Conservation (phyloP, 2,329 filamentous ascomycete species). For the Trichoderma koningiopsis region DNA sequence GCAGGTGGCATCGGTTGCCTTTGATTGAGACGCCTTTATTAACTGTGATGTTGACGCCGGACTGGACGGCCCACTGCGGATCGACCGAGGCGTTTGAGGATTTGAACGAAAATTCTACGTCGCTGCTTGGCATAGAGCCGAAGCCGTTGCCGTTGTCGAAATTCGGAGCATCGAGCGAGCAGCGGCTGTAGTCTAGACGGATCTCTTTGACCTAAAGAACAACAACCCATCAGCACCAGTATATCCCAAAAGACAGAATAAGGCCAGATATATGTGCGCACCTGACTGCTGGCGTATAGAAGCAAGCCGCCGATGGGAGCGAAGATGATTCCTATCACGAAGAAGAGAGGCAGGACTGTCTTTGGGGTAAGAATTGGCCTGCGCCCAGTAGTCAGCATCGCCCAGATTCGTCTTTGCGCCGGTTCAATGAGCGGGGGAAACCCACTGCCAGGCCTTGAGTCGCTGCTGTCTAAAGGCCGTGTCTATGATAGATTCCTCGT, state of each 20-base stretch:
- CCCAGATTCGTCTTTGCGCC: background rate
- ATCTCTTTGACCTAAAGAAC: constrained; percentile 78
- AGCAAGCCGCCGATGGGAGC: constrained; percentile 88
- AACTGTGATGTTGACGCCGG: constrained; percentile 45
- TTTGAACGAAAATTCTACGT: constrained; percentile 73
- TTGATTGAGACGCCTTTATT: constrained; percentile 40
- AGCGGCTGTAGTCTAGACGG: constrained; percentile 85
- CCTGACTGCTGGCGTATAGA: constrained; percentile 80
- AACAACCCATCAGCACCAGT: constrained; percentile 22
- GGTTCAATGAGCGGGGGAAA: constrained; percentile 32
- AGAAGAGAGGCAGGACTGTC: constrained; percentile 89
- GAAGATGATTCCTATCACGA: constrained; percentile 86
- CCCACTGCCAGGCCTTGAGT: constrained; percentile 97
- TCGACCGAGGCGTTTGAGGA: constrained; percentile 45
- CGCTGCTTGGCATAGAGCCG: constrained; percentile 54
- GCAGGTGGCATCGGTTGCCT: constrained; percentile 67
- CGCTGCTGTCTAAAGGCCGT: constrained; percentile 96
- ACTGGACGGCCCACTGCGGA: constrained; percentile 48
- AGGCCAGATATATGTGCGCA: constrained; percentile 42
- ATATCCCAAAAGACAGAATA: background rate
- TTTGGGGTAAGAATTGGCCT: constrained; percentile 95
- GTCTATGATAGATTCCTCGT: constrained; percentile 55
- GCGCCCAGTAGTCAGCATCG: constrained; percentile 42
- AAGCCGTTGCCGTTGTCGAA: constrained; percentile 42
- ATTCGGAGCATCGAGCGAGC: constrained; percentile 58